phyloP scores from a whole-genome alignment of 345 rosid species.

The Populus davidiana region DNA sequence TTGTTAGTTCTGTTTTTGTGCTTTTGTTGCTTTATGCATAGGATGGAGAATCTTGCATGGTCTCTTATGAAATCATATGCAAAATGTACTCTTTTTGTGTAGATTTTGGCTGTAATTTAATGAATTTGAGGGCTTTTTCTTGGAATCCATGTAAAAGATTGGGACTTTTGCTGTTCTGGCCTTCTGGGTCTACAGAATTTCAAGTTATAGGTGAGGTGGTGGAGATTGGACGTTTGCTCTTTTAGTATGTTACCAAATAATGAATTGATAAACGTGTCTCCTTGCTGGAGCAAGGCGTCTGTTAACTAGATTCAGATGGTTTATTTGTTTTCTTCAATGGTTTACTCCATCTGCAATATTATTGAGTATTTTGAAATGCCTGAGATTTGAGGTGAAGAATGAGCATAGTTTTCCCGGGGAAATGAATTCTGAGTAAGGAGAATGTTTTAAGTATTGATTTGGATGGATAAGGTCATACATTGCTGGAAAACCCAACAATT shows the following conservation, averaged over 20 bases:
- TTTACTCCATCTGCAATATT: background rate
- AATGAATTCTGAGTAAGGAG: background rate
- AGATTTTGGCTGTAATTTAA: slow-evolving; percentile 12
- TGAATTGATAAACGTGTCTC: background rate
- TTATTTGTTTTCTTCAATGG: background rate
- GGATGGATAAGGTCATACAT: background rate
- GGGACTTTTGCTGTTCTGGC: background rate
- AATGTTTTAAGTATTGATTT: background rate
- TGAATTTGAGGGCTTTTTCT: slow-evolving; percentile 1
- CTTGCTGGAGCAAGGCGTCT: background rate
- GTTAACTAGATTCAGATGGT: slow-evolving; percentile 17
- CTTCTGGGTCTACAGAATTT: background rate
- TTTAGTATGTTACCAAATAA: background rate
- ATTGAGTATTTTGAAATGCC: background rate
- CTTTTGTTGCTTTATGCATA: background rate
- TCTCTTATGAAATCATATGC: slow-evolving; percentile 8
- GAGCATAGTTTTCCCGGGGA: slow-evolving; percentile 6
- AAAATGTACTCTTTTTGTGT: slow-evolving; percentile 11
- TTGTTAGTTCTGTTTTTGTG: background rate
- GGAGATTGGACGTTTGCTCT: background rate
- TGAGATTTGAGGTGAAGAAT: background rate
- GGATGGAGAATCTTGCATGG: slow-evolving; percentile 11
- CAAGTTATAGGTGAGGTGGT: background rate
- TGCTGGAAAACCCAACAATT: background rate
- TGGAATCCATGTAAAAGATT: slow-evolving; percentile 2